Conservation (phyloP, 1,284 basidiomycete species). For the Tetrapyrgos nigripes region DNA sequence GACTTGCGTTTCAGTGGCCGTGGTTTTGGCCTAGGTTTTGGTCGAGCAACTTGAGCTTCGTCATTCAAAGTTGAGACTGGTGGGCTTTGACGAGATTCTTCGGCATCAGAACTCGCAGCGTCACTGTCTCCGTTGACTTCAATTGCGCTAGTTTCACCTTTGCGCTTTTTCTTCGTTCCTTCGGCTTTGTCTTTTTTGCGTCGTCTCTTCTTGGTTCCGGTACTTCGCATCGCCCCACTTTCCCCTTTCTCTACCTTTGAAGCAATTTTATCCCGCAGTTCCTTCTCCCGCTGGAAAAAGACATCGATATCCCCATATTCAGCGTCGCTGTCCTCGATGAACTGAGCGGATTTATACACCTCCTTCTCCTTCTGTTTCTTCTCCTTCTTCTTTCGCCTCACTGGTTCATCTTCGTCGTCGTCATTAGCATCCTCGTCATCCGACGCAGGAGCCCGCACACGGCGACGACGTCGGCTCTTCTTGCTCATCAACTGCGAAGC, state of each 20-base stretch:
- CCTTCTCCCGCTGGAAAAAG: slow-evolving; percentile 67
- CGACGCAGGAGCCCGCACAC: slow-evolving; percentile 50
- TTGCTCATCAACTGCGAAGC: slow-evolving; percentile 69
- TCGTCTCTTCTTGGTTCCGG: slow-evolving; percentile 72
- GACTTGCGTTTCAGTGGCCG: too few species aligned
- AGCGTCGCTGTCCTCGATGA: slow-evolving; percentile 77
- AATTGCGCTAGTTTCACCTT: slow-evolving; percentile 11
- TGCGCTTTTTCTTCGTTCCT: slow-evolving; percentile 15
- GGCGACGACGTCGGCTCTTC: slow-evolving; percentile 59
- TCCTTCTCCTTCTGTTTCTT: slow-evolving; percentile 60
- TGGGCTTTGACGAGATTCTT: neutral
- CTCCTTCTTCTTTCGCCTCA: slow-evolving; percentile 56
- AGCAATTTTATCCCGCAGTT: slow-evolving; percentile 47
- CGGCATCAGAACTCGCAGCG: neutral
- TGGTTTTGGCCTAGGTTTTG: slow-evolving; percentile 18
- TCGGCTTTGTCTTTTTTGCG: slow-evolving; percentile 25
- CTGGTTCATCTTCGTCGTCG: slow-evolving; percentile 46
- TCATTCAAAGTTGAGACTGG: neutral
- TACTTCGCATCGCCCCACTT: slow-evolving; percentile 62
- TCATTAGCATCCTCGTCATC: too few species aligned
- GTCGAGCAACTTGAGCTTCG: slow-evolving; percentile 6
- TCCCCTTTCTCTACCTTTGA: slow-evolving; percentile 44
- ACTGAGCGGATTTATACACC: slow-evolving; percentile 74
- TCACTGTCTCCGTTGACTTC: neutral
- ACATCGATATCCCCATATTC: slow-evolving; percentile 60